Evolutionary conservation across 805 yeast genomes (phyloP), one percentile per base, ranked within the genome.

Genomic region (Kregervanrija delftensis): DNA sequence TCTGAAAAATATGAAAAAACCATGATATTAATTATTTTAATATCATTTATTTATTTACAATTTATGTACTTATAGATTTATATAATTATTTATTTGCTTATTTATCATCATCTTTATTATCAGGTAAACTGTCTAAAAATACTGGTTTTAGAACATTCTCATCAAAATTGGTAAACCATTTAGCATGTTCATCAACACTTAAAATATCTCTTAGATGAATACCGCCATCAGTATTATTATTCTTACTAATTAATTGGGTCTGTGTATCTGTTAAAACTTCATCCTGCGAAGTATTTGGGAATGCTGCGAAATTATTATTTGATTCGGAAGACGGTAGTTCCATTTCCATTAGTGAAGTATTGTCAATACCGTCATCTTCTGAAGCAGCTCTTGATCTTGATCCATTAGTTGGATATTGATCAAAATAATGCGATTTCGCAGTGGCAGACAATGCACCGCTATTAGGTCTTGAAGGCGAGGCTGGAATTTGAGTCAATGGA

Each of bases 71-170:
- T 32, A 32, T 30, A 8, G 31, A 9, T 30, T 13, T 22, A 31
- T 14, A 11, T 38, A 30, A 11, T 31, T 38, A 33, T 11, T 30
- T 33, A 33, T 13, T 38, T 33, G 32, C 33, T 33, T 37, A 30
- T 39, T 37, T 16, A 17, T 44, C 44, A 31, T 43, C 46, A 31
- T 46, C 39, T 15, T 39, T 30, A 33, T 41, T 14, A n/a, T 41
- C 44, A 4, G 75, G 76, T 40, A 68, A 41, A 48, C 68, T 70
- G 55, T 91, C 98, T 47, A 90, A 72, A 43, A 91, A 73, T 0
- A 88, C 96, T 1, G 97, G 97, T 62, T 90, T 90, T 55, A 93
- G 71, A 16, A 93, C 93, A 59, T 87, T 87, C 55, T 93, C 96
- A 60, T 93, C 99, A 59, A 93, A 87, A 54, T 79, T 83, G 15